Evolutionary conservation across 2,329 filamentous ascomycete species (phyloP).

Genomic region (Pleurostoma richardsiae): DNA sequence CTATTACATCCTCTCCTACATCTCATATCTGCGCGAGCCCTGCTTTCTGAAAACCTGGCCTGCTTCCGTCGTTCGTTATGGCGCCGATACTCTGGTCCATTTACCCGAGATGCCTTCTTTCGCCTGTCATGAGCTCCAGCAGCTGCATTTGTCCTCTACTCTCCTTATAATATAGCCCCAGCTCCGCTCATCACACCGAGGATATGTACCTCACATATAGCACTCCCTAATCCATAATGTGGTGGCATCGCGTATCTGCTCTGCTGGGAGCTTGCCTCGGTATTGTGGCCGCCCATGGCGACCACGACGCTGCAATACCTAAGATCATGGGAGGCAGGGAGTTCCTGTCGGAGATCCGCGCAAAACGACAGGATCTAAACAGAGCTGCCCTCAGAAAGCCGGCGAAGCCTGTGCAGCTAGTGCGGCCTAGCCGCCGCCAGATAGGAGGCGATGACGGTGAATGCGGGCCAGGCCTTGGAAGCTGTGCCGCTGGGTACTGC

Average conservation of each 20-base stretch:
- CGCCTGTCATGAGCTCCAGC: too few species aligned
- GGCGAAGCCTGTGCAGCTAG: not conserved
- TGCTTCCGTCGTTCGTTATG: too few species aligned
- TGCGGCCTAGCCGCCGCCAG: not conserved
- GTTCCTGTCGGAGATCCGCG: not conserved
- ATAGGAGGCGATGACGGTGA: not conserved
- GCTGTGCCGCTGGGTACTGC: slow-evolving; percentile 14
- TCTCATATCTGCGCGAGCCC: too few species aligned
- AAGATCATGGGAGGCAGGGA: not conserved
- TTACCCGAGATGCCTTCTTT: too few species aligned
- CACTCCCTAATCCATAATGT: not conserved
- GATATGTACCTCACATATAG: too few species aligned
- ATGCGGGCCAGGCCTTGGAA: not conserved
- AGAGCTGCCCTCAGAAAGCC: not conserved
- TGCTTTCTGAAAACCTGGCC: too few species aligned
- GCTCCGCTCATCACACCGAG: too few species aligned
- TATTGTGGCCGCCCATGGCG: not conserved
- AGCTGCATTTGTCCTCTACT: too few species aligned
- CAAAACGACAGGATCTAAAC: not conserved
- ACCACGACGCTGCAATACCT: not conserved
- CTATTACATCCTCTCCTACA: too few species aligned
- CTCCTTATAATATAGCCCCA: too few species aligned
- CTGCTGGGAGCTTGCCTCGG: not conserved
- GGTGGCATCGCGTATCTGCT: not conserved
- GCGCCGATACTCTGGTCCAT: too few species aligned